phyloP scores from a whole-genome alignment of 495 filamentous ascomycete genomes.

The Tuber aestivum region DNA sequence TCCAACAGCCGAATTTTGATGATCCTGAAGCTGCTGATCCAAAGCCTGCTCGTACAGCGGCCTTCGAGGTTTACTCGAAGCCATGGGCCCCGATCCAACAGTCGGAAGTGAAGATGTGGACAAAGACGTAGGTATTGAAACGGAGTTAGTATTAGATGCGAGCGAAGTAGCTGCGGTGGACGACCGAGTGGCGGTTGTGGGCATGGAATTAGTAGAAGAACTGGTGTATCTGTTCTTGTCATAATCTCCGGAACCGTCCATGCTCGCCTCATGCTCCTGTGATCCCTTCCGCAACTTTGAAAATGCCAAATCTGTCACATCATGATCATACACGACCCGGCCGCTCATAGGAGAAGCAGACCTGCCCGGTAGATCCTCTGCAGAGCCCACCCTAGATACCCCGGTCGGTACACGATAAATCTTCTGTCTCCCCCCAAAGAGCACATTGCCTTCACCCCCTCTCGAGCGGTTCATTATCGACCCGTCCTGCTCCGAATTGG shows the following conservation, averaged over 20 bases:
- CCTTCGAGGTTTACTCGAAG: slow-evolving; percentile 61
- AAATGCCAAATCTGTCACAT: slow-evolving; percentile 73
- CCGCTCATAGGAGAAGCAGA: slow-evolving; percentile 53
- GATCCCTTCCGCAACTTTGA: slow-evolving; percentile 54
- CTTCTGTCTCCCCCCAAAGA: slow-evolving; percentile 95
- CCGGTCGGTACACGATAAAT: slow-evolving; percentile 75
- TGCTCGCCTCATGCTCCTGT: slow-evolving; percentile 43
- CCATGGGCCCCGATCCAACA: slow-evolving; percentile 45
- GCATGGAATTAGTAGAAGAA: slow-evolving; percentile 77
- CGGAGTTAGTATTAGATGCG: slow-evolving; percentile 63
- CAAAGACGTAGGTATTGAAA: slow-evolving; percentile 44
- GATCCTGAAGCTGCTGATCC: slow-evolving; percentile 71
- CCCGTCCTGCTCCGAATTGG: slow-evolving; percentile 66
- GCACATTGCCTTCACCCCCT: slow-evolving; percentile 80
- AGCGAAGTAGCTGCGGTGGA: slow-evolving; percentile 92
- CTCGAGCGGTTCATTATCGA: slow-evolving; percentile 81
- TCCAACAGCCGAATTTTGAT: slow-evolving; percentile 68
- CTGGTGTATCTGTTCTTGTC: slow-evolving; percentile 74
- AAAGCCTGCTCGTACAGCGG: slow-evolving; percentile 76
- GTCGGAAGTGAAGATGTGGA: slow-evolving; percentile 38
- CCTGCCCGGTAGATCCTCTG: slow-evolving; percentile 44
- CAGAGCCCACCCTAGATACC: slow-evolving; percentile 46
- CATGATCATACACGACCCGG: slow-evolving; percentile 75
- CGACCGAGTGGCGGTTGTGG: slow-evolving; percentile 57
- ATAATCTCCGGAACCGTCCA: slow-evolving; percentile 48